Base-by-base conservation (phyloP, 2,329 filamentous ascomycete genomes). In the Pseudogymnoascus sp. region DNA sequence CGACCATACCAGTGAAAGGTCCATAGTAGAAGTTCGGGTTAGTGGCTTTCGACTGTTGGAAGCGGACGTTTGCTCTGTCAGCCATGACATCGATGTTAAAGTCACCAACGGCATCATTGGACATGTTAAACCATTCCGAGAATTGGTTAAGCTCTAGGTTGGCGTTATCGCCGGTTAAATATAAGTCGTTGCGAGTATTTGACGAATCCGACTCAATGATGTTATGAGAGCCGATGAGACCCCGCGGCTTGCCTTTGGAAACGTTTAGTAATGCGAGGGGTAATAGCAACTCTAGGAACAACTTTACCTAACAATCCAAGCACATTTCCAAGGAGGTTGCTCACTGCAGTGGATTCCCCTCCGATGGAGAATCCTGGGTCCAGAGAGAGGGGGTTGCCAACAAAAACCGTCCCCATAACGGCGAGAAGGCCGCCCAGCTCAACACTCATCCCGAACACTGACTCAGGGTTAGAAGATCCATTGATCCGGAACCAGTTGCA, bases 11-110 rank as follows among this genome's bases (percentile, higher is more conserved):
- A 1, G 78, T 80, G 62, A 79, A 77, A 1, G 81, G 82, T 0
- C 80, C 80, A 53, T 79, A 82, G 71, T 80, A 84, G 69, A 82
- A 82, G 53, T 80, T 73, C 0, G 81, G 80, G 68, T 84, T 84
- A 11, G 74, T 77, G 17, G 72, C 70, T 7, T 82, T 76, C 50
- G 75, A 78, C 67, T 83, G 72, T 7, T 79, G 65, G 68, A 79
- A 80, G 4, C 80, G 76, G 21, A 74, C 69, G 15, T 74, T 73
- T 7, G 67, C 66, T 47, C 62, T 65, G 4, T 67, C 36, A 19
- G 62, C 63, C 15, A 71, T 66, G 47, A 64, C 28, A 47, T 68
- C 66, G 38, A 71, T 63, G 44, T 65, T 64, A 28, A 62, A 65
- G 63, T 68, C 62, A 23, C 65, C 63, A 31, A 60, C 62, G 21